Evolutionary conservation across 140 eudicot genomes (phyloP).

Genomic region (Senecio squalidus): DNA sequence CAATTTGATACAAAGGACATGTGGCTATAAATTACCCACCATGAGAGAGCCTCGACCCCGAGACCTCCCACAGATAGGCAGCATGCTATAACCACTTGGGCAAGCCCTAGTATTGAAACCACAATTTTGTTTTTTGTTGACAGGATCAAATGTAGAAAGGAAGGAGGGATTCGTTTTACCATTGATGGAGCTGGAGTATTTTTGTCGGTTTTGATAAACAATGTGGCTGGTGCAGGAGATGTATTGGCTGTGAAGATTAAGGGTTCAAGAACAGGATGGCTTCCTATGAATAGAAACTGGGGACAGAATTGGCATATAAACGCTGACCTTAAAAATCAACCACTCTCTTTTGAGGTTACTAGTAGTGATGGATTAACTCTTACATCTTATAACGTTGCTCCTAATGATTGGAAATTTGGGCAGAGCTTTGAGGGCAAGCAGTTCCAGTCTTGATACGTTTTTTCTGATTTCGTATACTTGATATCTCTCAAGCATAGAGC

Average conservation of each 20-base stretch:
- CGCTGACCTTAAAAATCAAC: slow-evolving; percentile 71
- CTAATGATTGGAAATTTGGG: slow-evolving; percentile 75
- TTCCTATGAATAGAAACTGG: slow-evolving; percentile 91
- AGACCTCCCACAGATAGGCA: no score
- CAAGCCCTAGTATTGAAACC: no score
- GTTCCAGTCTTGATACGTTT: slow-evolving; percentile 38
- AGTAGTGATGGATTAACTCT: slow-evolving; percentile 65
- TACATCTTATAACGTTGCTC: slow-evolving; percentile 70
- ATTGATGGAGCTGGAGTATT: slow-evolving; percentile 70
- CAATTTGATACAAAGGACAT: no score
- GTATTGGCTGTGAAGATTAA: slow-evolving; percentile 68
- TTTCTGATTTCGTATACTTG: slow-evolving; percentile 18
- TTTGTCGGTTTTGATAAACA: slow-evolving; percentile 72
- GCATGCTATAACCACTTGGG: no score
- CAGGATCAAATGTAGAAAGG: slow-evolving; percentile 88
- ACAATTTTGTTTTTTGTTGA: not conserved
- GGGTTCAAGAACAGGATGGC: slow-evolving; percentile 95
- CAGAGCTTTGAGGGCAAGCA: slow-evolving; percentile 89
- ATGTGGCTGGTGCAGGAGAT: slow-evolving; percentile 89
- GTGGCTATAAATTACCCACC: no score
- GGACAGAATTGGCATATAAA: slow-evolving; percentile 93
- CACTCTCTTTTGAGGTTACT: slow-evolving; percentile 78
- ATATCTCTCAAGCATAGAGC: slow-evolving; percentile 24
- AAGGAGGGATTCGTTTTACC: slow-evolving; percentile 80
- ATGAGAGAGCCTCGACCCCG: no score